Conservation (phyloP, 768 basidiomycete species). For the Russula abietina region DNA sequence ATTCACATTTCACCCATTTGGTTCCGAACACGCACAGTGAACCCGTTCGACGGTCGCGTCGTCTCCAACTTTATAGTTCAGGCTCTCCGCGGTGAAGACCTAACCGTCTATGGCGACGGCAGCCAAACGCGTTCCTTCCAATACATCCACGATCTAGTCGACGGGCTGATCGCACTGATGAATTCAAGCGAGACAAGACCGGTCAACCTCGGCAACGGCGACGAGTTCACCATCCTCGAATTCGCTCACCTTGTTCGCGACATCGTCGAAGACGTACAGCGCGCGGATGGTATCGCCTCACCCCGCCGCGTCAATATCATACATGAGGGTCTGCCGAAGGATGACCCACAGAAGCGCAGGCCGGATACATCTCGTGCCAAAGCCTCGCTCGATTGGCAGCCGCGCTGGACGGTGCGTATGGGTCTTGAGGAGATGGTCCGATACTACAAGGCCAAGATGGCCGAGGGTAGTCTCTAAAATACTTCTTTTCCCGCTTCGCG, state of each 20-base stretch:
- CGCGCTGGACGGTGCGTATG: conserved; percentile 88
- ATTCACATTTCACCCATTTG: no score
- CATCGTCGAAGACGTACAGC: conserved; percentile 88
- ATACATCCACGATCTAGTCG: conserved; percentile 96
- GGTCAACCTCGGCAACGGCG: conserved; percentile 92
- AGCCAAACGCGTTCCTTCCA: conserved; percentile 93
- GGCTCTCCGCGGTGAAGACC: conserved; percentile 91
- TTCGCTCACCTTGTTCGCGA: conserved; percentile 91
- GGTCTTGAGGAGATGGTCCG: conserved; percentile 93
- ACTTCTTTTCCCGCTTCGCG: neutral
- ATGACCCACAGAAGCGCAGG: conserved; percentile 91
- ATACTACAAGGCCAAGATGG: conserved; percentile 88
- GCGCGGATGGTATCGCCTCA: conserved; percentile 60
- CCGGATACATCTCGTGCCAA: conserved; percentile 92
- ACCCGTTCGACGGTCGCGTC: conserved; percentile 93
- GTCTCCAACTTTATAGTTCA: conserved; percentile 99
- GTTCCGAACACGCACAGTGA: conserved; percentile 50
- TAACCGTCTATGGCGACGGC: conserved; percentile 96
- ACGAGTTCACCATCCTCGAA: conserved; percentile 93
- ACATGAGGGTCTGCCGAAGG: conserved; percentile 76
- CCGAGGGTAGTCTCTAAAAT: conserved; percentile 63
- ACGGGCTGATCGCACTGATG: conserved; percentile 91
- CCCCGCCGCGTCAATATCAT: conserved; percentile 57
- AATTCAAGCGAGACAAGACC: conserved; percentile 90
- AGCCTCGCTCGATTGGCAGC: conserved; percentile 80